Conservation (phyloP, 2,329 filamentous ascomycete species). For the Mycosphaerella sp. region DNA sequence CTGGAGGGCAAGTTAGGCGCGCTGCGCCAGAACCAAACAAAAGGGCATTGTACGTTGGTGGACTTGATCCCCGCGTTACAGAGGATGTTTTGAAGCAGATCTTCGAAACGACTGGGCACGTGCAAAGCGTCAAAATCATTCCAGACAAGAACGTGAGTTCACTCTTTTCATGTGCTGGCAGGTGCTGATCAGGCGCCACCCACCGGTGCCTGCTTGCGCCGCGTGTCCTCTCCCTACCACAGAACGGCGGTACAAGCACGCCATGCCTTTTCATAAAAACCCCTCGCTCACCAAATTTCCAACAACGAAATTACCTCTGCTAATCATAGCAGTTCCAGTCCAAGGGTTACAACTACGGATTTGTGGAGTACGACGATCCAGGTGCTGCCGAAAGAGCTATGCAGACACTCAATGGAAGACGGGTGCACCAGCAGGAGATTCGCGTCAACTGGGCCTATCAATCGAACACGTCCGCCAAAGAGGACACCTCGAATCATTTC, state of each 20-base stretch:
- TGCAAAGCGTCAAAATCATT: conserved; percentile 98
- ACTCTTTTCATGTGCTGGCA: conserved; percentile 12
- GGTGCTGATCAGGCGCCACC: conserved; percentile 10
- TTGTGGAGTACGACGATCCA: conserved; percentile 97
- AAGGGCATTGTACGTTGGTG: conserved; percentile 91
- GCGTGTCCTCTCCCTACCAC: conserved; percentile 4
- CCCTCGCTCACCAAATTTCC: neutral
- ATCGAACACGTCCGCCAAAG: conserved; percentile 87
- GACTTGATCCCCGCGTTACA: conserved; percentile 66
- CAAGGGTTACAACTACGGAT: conserved; percentile 98
- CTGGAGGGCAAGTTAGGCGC: conserved; percentile 74
- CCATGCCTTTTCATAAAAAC: neutral
- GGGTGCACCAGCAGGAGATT: conserved; percentile 96
- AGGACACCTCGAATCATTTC: conserved; percentile 97
- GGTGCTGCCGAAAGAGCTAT: conserved; percentile 94
- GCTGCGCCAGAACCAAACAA: conserved; percentile 98
- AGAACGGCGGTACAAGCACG: conserved; percentile 12
- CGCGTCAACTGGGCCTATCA: conserved; percentile 99
- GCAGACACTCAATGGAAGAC: conserved; percentile 90
- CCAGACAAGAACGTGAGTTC: conserved; percentile 94
- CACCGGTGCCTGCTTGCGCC: conserved; percentile 12
- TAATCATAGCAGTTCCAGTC: conserved; percentile 52
- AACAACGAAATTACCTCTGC: neutral
- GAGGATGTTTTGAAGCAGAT: conserved; percentile 57
- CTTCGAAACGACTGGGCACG: conserved; percentile 97